Percentiles rank a stretch among this genome's conserved stretches.
Conservation (phyloP, 2,329 filamentous ascomycete species). For the Ophiostoma himal-ulmi region DNA sequence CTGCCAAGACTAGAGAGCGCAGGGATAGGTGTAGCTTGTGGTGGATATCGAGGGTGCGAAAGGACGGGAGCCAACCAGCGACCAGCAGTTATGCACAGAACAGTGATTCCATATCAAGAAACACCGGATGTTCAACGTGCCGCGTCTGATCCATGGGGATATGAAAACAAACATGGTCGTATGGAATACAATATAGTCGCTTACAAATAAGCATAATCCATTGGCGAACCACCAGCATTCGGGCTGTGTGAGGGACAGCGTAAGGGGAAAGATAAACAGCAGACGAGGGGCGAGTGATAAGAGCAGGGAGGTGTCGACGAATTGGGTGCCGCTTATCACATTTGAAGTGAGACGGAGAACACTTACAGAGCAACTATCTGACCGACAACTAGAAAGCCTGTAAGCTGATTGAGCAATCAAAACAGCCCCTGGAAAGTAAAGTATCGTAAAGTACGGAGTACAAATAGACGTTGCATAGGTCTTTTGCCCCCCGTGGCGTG, state of each 20-base stretch:
- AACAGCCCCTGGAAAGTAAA: neutral
- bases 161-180: neutral
- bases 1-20: neutral
- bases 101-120: neutral
- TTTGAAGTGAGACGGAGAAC: neutral
- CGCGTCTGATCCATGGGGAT: neutral
- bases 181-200: neutral
- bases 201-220: neutral
- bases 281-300: neutral
- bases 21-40: neutral
- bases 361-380: neutral
- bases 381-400: neutral
- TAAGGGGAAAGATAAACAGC: neutral
- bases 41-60: neutral
- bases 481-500: neutral
- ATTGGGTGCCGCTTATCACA: neutral
- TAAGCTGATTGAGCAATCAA: neutral
- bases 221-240: neutral
- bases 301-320: neutral
- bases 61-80: conserved; percentile 7
- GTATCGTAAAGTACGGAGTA: neutral
- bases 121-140: neutral
- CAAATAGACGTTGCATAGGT: neutral
- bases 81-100: neutral
- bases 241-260: neutral